Percentiles rank a stretch among this genome's conserved stretches.
phyloP scores from a whole-genome alignment of 108 stramenopile species.

The Tribonema minus region DNA sequence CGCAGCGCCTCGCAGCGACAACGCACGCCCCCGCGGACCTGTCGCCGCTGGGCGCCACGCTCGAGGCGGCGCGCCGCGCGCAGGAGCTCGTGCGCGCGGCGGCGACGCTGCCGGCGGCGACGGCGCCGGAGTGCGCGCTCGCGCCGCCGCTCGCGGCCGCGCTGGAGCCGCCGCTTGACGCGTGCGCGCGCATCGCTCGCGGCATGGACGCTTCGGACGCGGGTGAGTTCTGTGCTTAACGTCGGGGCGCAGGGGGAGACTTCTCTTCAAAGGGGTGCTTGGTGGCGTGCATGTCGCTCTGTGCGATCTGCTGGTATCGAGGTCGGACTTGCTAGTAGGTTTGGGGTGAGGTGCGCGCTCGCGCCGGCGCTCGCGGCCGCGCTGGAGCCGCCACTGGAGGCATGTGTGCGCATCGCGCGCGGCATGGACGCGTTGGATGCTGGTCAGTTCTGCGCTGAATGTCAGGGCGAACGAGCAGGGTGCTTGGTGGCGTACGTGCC shows the following conservation, averaged over 20 bases:
- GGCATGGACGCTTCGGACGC: background rate
- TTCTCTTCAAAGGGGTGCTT: no score
- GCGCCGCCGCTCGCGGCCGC: background rate
- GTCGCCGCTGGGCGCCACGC: background rate
- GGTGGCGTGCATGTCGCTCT: background rate
- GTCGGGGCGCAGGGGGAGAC: no score
- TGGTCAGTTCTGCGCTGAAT: background rate
- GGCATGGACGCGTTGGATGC: background rate
- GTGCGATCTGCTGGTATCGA: background rate
- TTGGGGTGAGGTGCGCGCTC: background rate
- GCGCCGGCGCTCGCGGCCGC: background rate
- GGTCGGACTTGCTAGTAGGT: no score
- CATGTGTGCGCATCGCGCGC: background rate
- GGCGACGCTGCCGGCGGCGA: background rate
- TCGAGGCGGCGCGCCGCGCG: background rate
- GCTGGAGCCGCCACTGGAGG: background rate
- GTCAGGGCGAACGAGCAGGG: no score
- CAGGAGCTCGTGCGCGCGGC: background rate
- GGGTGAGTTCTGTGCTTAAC: background rate
- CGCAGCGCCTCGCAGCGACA: background rate
- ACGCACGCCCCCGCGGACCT: background rate
- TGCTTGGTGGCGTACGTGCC: background rate
- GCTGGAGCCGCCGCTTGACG: background rate
- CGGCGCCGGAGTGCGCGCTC: background rate
- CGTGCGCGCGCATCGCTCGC: background rate